Evolutionary conservation across 2,329 filamentous ascomycete species (phyloP), one percentile per base, ranked within the genome.

Genomic region (Cordyceps cateniannulata): DNA sequence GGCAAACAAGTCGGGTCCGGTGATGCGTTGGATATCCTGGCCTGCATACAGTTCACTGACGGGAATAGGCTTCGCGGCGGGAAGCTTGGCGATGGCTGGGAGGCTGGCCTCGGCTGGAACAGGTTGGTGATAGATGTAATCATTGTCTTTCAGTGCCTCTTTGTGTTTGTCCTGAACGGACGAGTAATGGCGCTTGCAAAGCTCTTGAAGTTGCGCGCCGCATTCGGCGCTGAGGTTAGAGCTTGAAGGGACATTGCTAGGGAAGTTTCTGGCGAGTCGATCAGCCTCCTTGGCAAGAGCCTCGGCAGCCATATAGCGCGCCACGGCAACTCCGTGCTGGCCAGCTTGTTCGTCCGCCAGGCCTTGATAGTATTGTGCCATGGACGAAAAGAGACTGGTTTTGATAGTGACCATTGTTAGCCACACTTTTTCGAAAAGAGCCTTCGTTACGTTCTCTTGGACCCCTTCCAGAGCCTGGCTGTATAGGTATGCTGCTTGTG

Each of bases 21-120:
- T 98, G 64, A 99, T 98, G 27, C 92, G 85, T 72, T 96, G 91
- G 47, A 99, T 97, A 71, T 99, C 95, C 74, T 98, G 95, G 1
- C 93, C 93, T 62, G 96, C 92, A 70, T 99, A 99, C 0, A 99
- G 80, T 71, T 99, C 96, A 71, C 90, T 96, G 32, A 99, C 93
- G 0, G 95, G 93, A 64, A 99, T 98, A 3, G 95, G 92, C 73
- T 99, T 99, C 8, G 95, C 93, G 1, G 95, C 96, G 5, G 93
- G 92, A 18, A 98, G 81, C 72, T 98, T 99, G 3, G 92, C 84
- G 53, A 99, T 92, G 1, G 88, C 83, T 1, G 90, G 78, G 14
- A 99, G 77, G 29, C 88, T 88, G 4, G 92, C 90, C 73, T 97
- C 92, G 10, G 88, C 87, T 0, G 95, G 93, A 1, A 99, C 88